Evolutionary conservation across 352 stramenopile genomes (phyloP).

Genomic region (Pythium sp.): DNA sequence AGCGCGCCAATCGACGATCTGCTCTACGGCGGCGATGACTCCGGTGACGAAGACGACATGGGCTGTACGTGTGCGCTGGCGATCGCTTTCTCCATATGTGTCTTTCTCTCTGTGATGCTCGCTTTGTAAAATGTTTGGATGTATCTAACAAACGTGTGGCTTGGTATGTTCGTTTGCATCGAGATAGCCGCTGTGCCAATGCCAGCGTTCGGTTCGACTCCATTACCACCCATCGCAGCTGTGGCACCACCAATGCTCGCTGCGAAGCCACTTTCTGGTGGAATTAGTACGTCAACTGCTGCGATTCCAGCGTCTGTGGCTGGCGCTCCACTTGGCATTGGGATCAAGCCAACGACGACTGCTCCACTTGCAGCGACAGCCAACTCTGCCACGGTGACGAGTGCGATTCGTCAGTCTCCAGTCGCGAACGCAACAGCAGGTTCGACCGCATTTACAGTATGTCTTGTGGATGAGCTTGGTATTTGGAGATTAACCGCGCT

Average conservation of each 20-base stretch:
- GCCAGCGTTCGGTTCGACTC: constrained; percentile 31
- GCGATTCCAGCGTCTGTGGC: neutral
- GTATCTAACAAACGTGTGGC: neutral
- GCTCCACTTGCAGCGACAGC: neutral
- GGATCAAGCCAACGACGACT: constrained; percentile 8
- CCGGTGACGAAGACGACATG: constrained; percentile 75
- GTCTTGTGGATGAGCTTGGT: neutral
- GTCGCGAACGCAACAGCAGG: neutral
- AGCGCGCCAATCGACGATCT: constrained; percentile 84
- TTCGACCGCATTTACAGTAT: neutral
- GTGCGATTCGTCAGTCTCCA: neutral
- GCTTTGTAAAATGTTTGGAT: neutral
- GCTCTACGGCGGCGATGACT: constrained; percentile 80
- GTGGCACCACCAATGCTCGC: constrained; percentile 8
- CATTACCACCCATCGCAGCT: constrained; percentile 16
- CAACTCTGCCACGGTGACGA: constrained; percentile 1
- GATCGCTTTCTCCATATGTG: neutral
- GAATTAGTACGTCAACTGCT: constrained; percentile 17
- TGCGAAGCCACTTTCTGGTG: neutral
- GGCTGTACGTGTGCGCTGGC: constrained; percentile 38
- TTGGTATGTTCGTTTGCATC: neutral
- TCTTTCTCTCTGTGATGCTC: neutral
- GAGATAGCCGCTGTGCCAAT: constrained; percentile 19
- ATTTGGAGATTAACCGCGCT: neutral
- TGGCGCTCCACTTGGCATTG: constrained; percentile 11